Evolutionary conservation across 345 rosid species (phyloP).

Genomic region (Aegle marmelos): DNA sequence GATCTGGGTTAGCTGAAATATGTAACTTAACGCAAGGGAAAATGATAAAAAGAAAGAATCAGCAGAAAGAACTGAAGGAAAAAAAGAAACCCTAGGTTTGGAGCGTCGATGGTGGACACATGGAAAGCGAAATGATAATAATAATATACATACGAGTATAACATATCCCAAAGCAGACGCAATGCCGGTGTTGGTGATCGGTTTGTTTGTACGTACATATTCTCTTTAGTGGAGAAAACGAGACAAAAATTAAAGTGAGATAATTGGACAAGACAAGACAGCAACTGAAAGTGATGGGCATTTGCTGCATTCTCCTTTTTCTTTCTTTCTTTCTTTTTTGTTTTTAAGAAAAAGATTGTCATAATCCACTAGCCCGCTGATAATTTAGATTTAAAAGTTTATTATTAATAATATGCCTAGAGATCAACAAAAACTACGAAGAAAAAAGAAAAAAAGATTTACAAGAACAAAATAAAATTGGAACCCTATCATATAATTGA

Average conservation of each 20-base stretch:
- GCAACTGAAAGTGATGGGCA: conserved; percentile 13
- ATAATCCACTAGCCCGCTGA: too few species aligned
- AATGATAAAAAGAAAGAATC: background rate
- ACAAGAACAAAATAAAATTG: too few species aligned
- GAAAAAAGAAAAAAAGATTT: too few species aligned
- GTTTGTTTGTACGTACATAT: conserved; percentile 1
- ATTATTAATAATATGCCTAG: too few species aligned
- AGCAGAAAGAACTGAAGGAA: background rate
- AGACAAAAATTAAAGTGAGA: conserved; percentile 14
- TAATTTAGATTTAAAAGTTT: too few species aligned
- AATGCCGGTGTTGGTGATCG: too few species aligned
- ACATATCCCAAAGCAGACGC: too few species aligned
- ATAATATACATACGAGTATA: too few species aligned
- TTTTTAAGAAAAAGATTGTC: background rate
- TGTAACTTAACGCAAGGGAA: background rate
- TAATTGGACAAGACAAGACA: background rate
- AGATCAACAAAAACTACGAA: too few species aligned
- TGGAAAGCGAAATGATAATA: background rate
- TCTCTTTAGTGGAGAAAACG: conserved; percentile 14
- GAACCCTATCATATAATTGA: too few species aligned
- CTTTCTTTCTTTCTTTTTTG: background rate
- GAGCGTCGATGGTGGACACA: conserved; percentile 1
- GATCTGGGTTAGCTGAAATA: background rate
- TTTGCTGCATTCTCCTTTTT: background rate
- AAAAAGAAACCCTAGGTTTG: conserved; percentile 10